Percentiles rank a stretch among this genome's conserved stretches.
phyloP scores from a whole-genome alignment of 1,139 yeast species.

The Suhomyces chickasaworum region DNA sequence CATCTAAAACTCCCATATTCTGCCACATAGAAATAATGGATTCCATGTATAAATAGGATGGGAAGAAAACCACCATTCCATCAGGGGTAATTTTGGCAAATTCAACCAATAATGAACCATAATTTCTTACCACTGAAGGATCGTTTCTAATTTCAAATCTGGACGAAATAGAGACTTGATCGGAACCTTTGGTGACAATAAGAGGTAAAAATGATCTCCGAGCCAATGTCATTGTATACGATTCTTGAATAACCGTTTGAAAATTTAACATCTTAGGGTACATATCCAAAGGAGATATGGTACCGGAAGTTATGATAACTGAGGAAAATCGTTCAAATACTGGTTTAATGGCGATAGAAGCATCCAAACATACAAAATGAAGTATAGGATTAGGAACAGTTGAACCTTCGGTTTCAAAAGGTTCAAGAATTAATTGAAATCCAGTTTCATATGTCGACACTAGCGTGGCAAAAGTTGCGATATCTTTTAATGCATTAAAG shows the following conservation, averaged over 20 bases:
- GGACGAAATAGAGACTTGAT: constrained; percentile 94
- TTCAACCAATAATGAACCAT: constrained; percentile 89
- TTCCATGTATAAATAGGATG: constrained; percentile 96
- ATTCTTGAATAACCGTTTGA: constrained; percentile 91
- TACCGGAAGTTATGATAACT: constrained; percentile 94
- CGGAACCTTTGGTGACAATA: constrained; percentile 96
- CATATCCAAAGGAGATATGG: constrained; percentile 98
- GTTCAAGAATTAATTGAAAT: constrained; percentile 87
- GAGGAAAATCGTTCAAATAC: constrained; percentile 93
- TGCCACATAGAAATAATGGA: constrained; percentile 98
- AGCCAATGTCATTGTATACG: constrained; percentile 94
- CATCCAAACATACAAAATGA: constrained; percentile 93
- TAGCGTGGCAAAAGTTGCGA: constrained; percentile 94
- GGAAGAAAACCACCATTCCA: constrained; percentile 97
- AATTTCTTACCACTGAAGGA: constrained; percentile 95
- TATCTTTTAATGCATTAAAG: constrained; percentile 87
- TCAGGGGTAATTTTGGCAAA: constrained; percentile 96
- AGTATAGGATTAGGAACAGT: constrained; percentile 98
- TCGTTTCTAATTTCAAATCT: constrained; percentile 96
- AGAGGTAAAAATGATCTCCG: constrained; percentile 91
- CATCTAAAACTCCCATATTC: constrained; percentile 94
- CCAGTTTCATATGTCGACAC: constrained; percentile 95
- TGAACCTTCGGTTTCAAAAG: constrained; percentile 94
- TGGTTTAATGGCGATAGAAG: constrained; percentile 96
- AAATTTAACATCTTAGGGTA: constrained; percentile 96